Conservation (phyloP, 2,329 filamentous ascomycete species). For the Colletotrichum salicis region DNA sequence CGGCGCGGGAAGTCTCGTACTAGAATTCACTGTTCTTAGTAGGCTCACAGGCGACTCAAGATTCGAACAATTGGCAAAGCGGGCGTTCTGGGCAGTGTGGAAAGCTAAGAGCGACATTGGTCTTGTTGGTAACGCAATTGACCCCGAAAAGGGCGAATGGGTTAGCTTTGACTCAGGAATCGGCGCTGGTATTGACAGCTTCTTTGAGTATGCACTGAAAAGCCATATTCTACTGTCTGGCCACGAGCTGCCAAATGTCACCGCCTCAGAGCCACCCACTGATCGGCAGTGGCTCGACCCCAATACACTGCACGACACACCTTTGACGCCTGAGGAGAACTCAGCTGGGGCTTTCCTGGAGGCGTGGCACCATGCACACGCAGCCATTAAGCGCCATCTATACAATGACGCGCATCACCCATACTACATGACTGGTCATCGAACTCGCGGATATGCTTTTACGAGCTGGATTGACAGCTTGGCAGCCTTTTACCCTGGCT, state of each 20-base stretch:
- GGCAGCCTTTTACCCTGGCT: constrained; percentile 92
- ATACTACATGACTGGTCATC: constrained; percentile 91
- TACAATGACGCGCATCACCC: constrained; percentile 88
- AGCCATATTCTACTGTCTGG: constrained; percentile 91
- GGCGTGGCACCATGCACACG: constrained; percentile 87
- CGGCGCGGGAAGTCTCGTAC: constrained; percentile 91
- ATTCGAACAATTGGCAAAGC: constrained; percentile 91
- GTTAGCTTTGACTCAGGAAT: constrained; percentile 91
- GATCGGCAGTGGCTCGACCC: constrained; percentile 66
- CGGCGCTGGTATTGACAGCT: constrained; percentile 95
- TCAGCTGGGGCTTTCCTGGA: constrained; percentile 82
- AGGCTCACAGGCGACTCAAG: constrained; percentile 84
- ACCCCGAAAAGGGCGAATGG: constrained; percentile 92
- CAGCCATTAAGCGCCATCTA: constrained; percentile 89
- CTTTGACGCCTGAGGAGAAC: constrained; percentile 72
- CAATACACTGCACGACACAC: constrained; percentile 66
- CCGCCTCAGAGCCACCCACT: constrained; percentile 50
- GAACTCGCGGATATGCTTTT: constrained; percentile 86
- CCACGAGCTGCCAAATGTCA: constrained; percentile 66
- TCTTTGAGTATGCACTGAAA: constrained; percentile 98
- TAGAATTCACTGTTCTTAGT: constrained; percentile 93
- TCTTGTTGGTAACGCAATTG: constrained; percentile 89
- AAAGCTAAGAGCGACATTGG: constrained; percentile 84
- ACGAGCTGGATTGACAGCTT: constrained; percentile 97
- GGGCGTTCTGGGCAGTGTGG: constrained; percentile 99